phyloP scores from a whole-genome alignment of 176 grass and related monocot species.

The Metroxylon sagu region DNA sequence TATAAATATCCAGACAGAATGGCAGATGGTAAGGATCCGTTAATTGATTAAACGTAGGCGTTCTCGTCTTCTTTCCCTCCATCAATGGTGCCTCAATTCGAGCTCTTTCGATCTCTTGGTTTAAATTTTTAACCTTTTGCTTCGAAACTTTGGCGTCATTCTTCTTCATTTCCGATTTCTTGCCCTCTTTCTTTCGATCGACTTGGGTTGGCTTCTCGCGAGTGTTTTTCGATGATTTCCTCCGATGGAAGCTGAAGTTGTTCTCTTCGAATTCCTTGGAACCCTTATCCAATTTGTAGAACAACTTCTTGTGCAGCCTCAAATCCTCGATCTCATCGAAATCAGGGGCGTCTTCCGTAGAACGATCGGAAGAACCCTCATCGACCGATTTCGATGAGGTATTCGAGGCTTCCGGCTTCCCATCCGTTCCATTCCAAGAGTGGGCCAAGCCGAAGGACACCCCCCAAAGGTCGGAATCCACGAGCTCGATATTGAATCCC shows the following conservation, averaged over 20 bases:
- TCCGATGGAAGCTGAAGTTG: slow-evolving; percentile 31
- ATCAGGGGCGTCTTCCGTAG: slow-evolving; percentile 20
- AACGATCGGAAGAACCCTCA: slow-evolving; percentile 2
- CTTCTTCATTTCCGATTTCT: slow-evolving; percentile 19
- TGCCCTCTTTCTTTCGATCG: slow-evolving; percentile 23
- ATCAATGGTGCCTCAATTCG: slow-evolving; percentile 4
- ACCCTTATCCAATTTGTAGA: slow-evolving; percentile 53
- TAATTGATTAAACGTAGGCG: slow-evolving; percentile 50
- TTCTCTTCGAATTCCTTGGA: slow-evolving; percentile 63
- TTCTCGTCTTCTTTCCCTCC: slow-evolving; percentile 38
- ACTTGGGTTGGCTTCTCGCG: slow-evolving; percentile 7
- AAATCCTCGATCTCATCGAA: slow-evolving; percentile 54
- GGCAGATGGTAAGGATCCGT: slow-evolving; percentile 64
- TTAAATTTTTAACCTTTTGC: slow-evolving; percentile 4
- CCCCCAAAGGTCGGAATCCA: slow-evolving; percentile 38
- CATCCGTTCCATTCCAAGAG: too few species aligned
- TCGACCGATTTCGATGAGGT: not conserved
- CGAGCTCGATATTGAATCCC: slow-evolving; percentile 29
- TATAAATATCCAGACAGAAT: slow-evolving; percentile 66
- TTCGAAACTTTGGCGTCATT: not conserved
- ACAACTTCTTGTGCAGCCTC: slow-evolving; percentile 47
- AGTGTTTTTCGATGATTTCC: slow-evolving; percentile 9
- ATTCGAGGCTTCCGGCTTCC: not conserved
- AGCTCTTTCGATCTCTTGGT: not conserved
- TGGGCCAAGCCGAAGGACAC: slow-evolving; percentile 2